A percentile compares a stretch with the other conserved stretches of the same genome.
Conservation (phyloP, 768 basidiomycete genomes). For the Strobilomyces confusus region DNA sequence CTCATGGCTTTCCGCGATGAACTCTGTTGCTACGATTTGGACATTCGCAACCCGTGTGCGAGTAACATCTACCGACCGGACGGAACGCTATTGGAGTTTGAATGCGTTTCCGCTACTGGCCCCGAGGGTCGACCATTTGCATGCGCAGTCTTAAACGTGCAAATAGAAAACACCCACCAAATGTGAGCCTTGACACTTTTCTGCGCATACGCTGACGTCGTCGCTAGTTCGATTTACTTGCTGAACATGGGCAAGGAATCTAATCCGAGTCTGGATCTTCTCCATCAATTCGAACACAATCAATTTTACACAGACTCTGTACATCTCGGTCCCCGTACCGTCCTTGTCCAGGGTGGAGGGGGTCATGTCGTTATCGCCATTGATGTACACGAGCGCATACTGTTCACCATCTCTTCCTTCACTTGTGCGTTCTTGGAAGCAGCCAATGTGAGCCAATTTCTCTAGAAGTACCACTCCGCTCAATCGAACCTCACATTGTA, state of each 20-base stretch:
- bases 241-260: constrained; percentile 2
- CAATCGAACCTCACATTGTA: background rate
- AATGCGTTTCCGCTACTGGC: background rate
- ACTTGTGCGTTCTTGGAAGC: background rate
- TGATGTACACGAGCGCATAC: background rate
- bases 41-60: background rate
- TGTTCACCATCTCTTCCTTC: background rate
- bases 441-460: background rate
- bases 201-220: background rate
- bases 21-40: constrained; percentile 8
- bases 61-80: background rate
- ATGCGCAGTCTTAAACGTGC: background rate
- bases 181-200: background rate
- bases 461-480: background rate
- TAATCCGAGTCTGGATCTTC: constrained; percentile 7
- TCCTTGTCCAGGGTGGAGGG: background rate
- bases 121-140: background rate
- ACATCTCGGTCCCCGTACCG: background rate
- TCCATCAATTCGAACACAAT: constrained; percentile 10
- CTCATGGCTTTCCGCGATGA: constrained; percentile 9
- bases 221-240: constrained; percentile 8
- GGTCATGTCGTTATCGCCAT: background rate
- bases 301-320: background rate
- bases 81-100: background rate
- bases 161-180: background rate